Percentiles rank a stretch among this genome's conserved stretches.
Conservation (phyloP, 495 filamentous ascomycete species). For the Daldinia childiae region DNA sequence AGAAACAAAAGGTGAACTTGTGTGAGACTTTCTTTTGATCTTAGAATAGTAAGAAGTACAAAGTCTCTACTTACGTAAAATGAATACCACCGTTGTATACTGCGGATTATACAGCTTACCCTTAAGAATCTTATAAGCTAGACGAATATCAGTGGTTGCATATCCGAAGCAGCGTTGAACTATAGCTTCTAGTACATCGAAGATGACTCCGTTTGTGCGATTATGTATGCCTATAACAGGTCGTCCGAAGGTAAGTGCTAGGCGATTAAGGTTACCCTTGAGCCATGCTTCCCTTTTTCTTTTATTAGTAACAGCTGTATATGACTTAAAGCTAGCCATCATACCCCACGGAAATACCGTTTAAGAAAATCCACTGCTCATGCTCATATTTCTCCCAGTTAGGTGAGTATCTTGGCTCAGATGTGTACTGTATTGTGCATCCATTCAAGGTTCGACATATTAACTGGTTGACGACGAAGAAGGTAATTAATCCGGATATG, state of each 20-base stretch:
- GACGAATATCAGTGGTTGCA: background rate
- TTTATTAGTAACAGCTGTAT: background rate
- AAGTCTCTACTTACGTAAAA: background rate
- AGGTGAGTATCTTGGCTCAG: background rate
- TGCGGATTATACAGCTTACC: conserved; percentile 1
- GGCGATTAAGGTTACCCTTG: background rate
- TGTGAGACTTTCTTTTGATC: too few species aligned
- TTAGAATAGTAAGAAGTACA: too few species aligned
- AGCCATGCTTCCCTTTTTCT: background rate
- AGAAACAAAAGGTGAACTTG: too few species aligned
- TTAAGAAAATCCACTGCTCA: conserved; percentile 5
- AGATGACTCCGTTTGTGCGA: background rate
- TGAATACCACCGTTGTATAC: background rate
- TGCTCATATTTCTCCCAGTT: background rate
- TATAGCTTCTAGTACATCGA: background rate
- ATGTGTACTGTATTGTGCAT: background rate
- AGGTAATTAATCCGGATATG: background rate
- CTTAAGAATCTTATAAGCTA: background rate
- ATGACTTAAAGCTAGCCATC: background rate
- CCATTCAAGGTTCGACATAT: background rate
- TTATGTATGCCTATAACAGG: background rate
- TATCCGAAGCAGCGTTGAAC: conserved; percentile 2
- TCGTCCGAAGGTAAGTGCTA: conserved; percentile 4
- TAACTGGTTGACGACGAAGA: background rate
- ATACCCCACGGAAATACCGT: background rate